phyloP scores from a whole-genome alignment of 805 yeast genomes.

The Candida gorgasii region DNA sequence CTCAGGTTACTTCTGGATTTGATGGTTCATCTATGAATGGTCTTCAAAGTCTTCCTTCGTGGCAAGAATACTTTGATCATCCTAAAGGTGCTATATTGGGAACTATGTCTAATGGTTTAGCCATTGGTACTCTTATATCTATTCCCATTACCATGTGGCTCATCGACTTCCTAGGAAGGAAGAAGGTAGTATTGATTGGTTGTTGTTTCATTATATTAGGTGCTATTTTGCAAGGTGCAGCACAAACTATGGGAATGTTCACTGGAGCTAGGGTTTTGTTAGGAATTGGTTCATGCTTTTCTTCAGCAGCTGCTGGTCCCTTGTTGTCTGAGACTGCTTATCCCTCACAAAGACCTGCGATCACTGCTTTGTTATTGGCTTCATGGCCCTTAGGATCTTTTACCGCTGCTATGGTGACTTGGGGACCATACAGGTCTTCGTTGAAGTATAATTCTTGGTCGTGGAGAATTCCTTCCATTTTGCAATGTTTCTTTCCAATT shows the following conservation, averaged over 20 bases:
- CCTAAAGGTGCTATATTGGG: slow-evolving; percentile 41
- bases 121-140: slow-evolving; percentile 38
- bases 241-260: slow-evolving; percentile 36
- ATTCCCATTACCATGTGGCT: slow-evolving; percentile 23
- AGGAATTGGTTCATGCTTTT: slow-evolving; percentile 45
- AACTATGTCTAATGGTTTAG: slow-evolving; percentile 39
- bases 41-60: slow-evolving; percentile 43
- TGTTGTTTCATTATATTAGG: slow-evolving; percentile 27
- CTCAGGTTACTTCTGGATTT: slow-evolving; percentile 18
- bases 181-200: slow-evolving; percentile 25
- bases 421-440: slow-evolving; percentile 4
- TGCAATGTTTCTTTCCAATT: slow-evolving; percentile 50
- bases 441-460: slow-evolving; percentile 17
- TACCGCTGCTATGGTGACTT: slow-evolving; percentile 43
- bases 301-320: slow-evolving; percentile 44
- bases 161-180: slow-evolving; percentile 42
- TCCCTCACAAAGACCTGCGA: slow-evolving; percentile 42
- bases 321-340: slow-evolving; percentile 51
- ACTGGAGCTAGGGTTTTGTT: slow-evolving; percentile 46
- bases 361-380: slow-evolving; percentile 47
- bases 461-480: slow-evolving; percentile 57
- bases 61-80: slow-evolving; percentile 41
- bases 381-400: slow-evolving; percentile 54
- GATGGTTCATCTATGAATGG: slow-evolving; percentile 52
- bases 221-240: slow-evolving; percentile 34